A percentile compares a stretch with the other conserved stretches of the same genome.
Conservation (phyloP, 2,329 filamentous ascomycete species). For the Plectosphaerella plurivora region DNA sequence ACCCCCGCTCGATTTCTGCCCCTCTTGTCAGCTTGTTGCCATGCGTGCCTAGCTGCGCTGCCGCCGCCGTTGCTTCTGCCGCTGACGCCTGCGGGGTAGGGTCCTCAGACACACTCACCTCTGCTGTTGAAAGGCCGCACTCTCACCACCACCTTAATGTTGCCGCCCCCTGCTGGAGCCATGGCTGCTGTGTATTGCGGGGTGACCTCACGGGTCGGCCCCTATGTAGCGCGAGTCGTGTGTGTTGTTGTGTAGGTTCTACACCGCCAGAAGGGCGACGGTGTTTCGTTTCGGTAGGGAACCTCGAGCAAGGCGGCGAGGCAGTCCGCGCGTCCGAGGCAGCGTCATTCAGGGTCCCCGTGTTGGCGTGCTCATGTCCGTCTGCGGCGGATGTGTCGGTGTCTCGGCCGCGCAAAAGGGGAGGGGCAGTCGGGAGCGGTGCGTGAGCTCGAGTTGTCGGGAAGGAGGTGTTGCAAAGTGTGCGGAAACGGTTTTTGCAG, state of each 20-base stretch:
- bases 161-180: conserved; percentile 74
- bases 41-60: conserved; percentile 3
- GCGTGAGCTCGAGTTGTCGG: no score
- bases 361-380: conserved; percentile 1
- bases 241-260: background rate
- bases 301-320: background rate
- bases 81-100: background rate
- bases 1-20: conserved; percentile 79
- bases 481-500: no score
- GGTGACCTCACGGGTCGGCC: background rate
- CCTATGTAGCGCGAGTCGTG: background rate
- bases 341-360: background rate
- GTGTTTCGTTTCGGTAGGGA: background rate
- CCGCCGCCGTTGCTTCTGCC: background rate
- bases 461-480: no score
- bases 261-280: background rate
- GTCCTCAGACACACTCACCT: conserved; percentile 52
- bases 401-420: background rate
- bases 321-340: background rate
- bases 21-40: conserved; percentile 1
- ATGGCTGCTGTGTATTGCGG: conserved; percentile 33
- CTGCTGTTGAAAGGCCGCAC: conserved; percentile 91
- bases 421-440: background rate
- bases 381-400: background rate
- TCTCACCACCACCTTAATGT: conserved; percentile 99